These are phyloP conservation scores for Raphanus hybrid DNA, from an alignment of 441 rosid species.

Conservation along the genomic window DNA sequence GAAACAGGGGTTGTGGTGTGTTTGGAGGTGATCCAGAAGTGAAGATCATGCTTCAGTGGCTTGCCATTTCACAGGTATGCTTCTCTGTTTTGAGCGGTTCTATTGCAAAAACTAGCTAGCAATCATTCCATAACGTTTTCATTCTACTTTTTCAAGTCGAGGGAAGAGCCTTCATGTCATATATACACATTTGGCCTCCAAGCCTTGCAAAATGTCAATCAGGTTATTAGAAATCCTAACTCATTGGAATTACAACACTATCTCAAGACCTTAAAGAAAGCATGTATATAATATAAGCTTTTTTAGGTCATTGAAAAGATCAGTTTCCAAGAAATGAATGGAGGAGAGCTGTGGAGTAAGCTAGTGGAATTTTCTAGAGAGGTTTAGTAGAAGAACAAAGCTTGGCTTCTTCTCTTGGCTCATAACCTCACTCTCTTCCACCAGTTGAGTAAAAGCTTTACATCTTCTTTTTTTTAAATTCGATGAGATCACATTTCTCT, in stretches of 20 bases:
- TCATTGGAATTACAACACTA: too few relatives aligned
- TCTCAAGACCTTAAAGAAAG: too few relatives aligned
- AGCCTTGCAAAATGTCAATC: conserved; percentile 29
- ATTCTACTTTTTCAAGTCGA: not conserved
- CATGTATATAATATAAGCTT: conserved; percentile 14
- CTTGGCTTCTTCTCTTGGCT: conserved; percentile 41
- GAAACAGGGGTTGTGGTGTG: conserved; percentile 95
- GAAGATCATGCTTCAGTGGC: conserved; percentile 88
- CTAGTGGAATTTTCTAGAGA: conserved; percentile 33
- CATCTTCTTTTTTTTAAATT: not conserved
- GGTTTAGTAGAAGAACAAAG: conserved; percentile 25
- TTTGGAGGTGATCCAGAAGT: conserved; percentile 94
- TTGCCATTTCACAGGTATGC: conserved; percentile 77
- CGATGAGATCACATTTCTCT: not conserved
- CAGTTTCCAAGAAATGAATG: conserved; percentile 1
- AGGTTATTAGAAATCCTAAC: conserved; percentile 29
- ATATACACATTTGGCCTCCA: conserved; percentile 37
- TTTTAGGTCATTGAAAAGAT: not conserved
- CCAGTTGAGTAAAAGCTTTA: not conserved
- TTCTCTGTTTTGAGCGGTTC: too few relatives aligned
- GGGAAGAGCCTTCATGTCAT: conserved; percentile 10
- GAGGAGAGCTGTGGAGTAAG: conserved; percentile 38
- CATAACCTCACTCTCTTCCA: conserved; percentile 1
- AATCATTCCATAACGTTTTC: too few relatives aligned
- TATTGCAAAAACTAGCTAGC: too few relatives aligned